Evolutionary conservation across 192 early-diverging fungal genomes (phyloP).

Genomic region (Coemansia sp.): DNA sequence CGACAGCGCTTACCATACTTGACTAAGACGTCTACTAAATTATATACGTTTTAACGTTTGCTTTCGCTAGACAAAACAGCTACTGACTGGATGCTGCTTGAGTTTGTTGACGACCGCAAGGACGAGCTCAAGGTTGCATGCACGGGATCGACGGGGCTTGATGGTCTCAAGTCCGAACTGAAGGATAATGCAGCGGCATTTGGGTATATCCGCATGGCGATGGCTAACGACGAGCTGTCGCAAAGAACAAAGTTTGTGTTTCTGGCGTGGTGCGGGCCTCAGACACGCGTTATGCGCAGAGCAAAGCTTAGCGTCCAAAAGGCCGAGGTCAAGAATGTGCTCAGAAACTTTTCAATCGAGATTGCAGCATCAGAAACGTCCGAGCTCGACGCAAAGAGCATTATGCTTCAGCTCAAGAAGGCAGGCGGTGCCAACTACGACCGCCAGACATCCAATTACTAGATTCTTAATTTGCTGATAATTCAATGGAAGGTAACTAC

Average conservation of each 20-base stretch:
- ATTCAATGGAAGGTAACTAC: neutral
- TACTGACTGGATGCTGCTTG: constrained; percentile 62
- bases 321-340: constrained; percentile 69
- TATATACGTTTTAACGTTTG: no score
- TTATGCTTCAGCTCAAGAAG: constrained; percentile 64
- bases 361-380: constrained; percentile 56
- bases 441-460: constrained; percentile 51
- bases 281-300: constrained; percentile 72
- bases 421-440: constrained; percentile 58
- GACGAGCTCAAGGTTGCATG: constrained; percentile 48
- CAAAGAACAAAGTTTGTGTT: constrained; percentile 65
- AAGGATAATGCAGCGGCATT: constrained; percentile 69
- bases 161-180: constrained; percentile 60
- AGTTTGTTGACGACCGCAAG: constrained; percentile 53
- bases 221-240: constrained; percentile 56
- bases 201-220: constrained; percentile 64
- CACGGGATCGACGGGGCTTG: constrained; percentile 60
- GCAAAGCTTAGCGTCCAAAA: constrained; percentile 78
- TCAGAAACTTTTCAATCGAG: constrained; percentile 71
- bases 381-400: constrained; percentile 63
- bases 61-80: constrained; percentile 49
- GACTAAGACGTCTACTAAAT: neutral
- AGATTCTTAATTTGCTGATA: constrained; percentile 6
- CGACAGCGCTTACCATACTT: neutral
- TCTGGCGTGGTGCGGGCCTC: constrained; percentile 65